Percentiles rank a stretch among this genome's conserved stretches.
Conservation (phyloP, 805 yeast species). For the Metschnikowia santaceciliae region DNA sequence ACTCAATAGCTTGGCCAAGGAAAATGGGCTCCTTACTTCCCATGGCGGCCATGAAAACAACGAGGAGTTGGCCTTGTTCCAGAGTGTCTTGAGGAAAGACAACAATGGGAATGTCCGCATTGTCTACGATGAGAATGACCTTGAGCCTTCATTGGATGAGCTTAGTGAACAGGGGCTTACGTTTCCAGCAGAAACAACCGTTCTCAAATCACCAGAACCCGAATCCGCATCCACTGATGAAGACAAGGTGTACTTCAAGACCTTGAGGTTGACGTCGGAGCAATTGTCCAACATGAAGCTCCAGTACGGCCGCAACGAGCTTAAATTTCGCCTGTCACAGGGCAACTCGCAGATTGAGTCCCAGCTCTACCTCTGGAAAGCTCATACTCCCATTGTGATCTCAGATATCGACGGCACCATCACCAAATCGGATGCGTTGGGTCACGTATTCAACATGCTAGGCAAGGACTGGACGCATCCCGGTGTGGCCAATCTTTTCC, state of each 20-base stretch:
- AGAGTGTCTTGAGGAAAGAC: constrained; percentile 47
- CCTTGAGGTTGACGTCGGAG: constrained; percentile 86
- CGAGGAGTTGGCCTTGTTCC: constrained; percentile 29
- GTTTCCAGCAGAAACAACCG: constrained; percentile 7
- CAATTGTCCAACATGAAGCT: constrained; percentile 73
- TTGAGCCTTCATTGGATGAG: constrained; percentile 4
- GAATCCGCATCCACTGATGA: constrained; percentile 4
- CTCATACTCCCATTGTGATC: constrained; percentile 83
- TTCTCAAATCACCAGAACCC: not conserved
- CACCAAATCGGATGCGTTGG: constrained; percentile 95
- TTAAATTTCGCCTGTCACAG: constrained; percentile 74
- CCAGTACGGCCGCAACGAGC: constrained; percentile 72
- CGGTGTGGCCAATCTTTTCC: constrained; percentile 88
- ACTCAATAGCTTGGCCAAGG: constrained; percentile 32
- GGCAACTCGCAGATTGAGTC: constrained; percentile 77
- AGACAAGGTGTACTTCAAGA: constrained; percentile 62
- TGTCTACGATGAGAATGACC: constrained; percentile 21
- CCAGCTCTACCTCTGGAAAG: constrained; percentile 77
- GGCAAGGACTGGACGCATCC: constrained; percentile 98
- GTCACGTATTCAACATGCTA: constrained; percentile 88
- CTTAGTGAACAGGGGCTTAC: constrained; percentile 7
- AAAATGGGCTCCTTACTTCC: constrained; percentile 12
- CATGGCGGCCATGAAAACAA: constrained; percentile 13
- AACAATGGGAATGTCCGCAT: constrained; percentile 66
- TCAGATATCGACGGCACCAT: constrained; percentile 98